Conservation (phyloP, 495 filamentous ascomycete species). For the Penicillium simplicissimum region DNA sequence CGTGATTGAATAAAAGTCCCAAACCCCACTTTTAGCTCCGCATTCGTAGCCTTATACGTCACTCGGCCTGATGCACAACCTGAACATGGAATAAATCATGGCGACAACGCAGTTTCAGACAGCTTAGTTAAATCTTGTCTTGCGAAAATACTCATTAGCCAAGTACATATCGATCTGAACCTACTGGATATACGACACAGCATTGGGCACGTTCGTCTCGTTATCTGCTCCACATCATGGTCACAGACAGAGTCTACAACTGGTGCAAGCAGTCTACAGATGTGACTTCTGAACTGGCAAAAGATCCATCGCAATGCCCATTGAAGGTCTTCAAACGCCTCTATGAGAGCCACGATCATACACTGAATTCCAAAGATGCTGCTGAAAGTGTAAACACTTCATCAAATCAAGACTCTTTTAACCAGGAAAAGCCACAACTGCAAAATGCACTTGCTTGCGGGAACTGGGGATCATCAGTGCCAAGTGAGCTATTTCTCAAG, state of each 20-base stretch:
- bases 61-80: no score
- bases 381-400: slow-evolving; percentile 1
- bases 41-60: background rate
- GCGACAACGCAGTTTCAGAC: background rate
- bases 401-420: slow-evolving; percentile 23
- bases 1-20: background rate
- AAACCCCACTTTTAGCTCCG: background rate
- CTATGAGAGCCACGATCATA: slow-evolving; percentile 38
- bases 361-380: slow-evolving; percentile 4
- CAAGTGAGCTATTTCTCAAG: slow-evolving; percentile 66
- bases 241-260: slow-evolving; percentile 42
- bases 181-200: background rate
- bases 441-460: slow-evolving; percentile 59
- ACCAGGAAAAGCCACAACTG: slow-evolving; percentile 41
- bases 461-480: slow-evolving; percentile 63
- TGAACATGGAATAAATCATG: no score
- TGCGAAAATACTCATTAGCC: background rate
- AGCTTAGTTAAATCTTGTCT: background rate
- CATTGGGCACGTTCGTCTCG: slow-evolving; percentile 1
- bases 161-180: background rate
- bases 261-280: slow-evolving; percentile 53
- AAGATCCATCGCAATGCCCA: slow-evolving; percentile 53
- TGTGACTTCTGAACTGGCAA: slow-evolving; percentile 57
- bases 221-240: slow-evolving; percentile 19
- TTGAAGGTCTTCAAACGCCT: slow-evolving; percentile 56